phyloP scores from a whole-genome alignment of 371 early-diverging fungal genomes.

The Umbelopsis sp. region DNA sequence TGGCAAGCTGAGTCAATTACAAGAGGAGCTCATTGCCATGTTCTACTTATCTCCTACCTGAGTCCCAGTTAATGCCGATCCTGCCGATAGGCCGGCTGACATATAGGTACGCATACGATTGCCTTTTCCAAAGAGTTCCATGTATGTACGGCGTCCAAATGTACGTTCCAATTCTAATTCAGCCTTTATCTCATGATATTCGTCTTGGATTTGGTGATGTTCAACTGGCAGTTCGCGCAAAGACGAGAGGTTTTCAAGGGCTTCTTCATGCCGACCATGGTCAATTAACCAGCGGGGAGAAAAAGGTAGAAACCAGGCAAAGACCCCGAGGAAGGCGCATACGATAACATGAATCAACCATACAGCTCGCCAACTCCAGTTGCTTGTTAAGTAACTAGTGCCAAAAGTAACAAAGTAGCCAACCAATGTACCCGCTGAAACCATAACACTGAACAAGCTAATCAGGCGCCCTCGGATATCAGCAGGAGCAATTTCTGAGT shows the following conservation, averaged over 20 bases:
- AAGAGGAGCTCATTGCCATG: not conserved
- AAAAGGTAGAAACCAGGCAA: slow-evolving; percentile 37
- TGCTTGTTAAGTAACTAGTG: slow-evolving; percentile 36
- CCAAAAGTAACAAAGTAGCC: slow-evolving; percentile 59
- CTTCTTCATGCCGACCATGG: slow-evolving; percentile 68
- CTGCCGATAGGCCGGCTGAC: slow-evolving; percentile 51
- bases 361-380: slow-evolving; percentile 49
- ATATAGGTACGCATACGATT: slow-evolving; percentile 43
- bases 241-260: slow-evolving; percentile 58
- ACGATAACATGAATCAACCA: slow-evolving; percentile 37
- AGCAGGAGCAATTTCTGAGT: slow-evolving; percentile 74
- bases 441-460: slow-evolving; percentile 42
- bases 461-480: slow-evolving; percentile 58
- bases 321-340: slow-evolving; percentile 22
- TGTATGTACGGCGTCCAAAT: slow-evolving; percentile 42
- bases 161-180: slow-evolving; percentile 47
- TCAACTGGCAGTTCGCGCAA: slow-evolving; percentile 43
- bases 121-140: slow-evolving; percentile 43
- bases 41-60: slow-evolving; percentile 23
- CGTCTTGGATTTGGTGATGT: slow-evolving; percentile 40
- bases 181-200: slow-evolving; percentile 36
- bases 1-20: not conserved
- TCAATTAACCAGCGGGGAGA: slow-evolving; percentile 92
- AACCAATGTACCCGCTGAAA: slow-evolving; percentile 41
- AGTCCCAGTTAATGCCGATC: slow-evolving; percentile 68